A percentile compares a stretch with the other conserved stretches of the same genome.
Conservation (phyloP, 805 yeast species). For the Tetrapisispora pingtungensis region DNA sequence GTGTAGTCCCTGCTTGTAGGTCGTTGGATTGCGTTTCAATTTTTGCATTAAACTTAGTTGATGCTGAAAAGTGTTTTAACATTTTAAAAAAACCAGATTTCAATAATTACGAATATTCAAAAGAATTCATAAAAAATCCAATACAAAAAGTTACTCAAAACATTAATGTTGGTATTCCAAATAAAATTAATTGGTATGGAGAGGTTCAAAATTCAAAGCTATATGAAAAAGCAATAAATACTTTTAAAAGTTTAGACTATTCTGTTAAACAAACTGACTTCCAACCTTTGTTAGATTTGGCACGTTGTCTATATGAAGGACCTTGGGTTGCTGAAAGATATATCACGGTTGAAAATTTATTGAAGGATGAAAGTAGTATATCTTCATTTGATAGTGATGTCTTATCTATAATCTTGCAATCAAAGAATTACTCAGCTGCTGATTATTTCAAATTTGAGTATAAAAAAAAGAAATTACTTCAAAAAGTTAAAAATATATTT, state of each 20-base stretch:
- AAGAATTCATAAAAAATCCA: slow-evolving; percentile 63
- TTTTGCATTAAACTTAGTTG: slow-evolving; percentile 65
- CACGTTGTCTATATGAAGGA: slow-evolving; percentile 86
- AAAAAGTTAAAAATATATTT: slow-evolving; percentile 47
- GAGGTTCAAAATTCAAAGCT: slow-evolving; percentile 68
- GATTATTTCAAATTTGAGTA: slow-evolving; percentile 81
- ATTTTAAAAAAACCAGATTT: slow-evolving; percentile 64
- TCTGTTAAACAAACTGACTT: slow-evolving; percentile 59
- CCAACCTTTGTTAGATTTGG: slow-evolving; percentile 65
- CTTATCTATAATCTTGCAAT: slow-evolving; percentile 60
- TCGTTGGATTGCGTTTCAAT: slow-evolving; percentile 88
- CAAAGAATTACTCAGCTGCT: slow-evolving; percentile 69
- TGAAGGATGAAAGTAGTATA: slow-evolving; percentile 59
- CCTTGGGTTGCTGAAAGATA: slow-evolving; percentile 98
- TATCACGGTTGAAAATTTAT: slow-evolving; percentile 67
- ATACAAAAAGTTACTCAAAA: slow-evolving; percentile 44
- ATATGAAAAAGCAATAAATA: slow-evolving; percentile 51
- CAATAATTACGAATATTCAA: slow-evolving; percentile 66
- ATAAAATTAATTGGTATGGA: slow-evolving; percentile 64
- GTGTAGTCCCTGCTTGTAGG: slow-evolving; percentile 97
- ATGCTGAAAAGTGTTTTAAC: slow-evolving; percentile 71
- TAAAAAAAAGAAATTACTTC: slow-evolving; percentile 70
- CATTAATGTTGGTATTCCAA: slow-evolving; percentile 71
- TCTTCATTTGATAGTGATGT: slow-evolving; percentile 80
- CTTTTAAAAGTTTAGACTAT: slow-evolving; percentile 44